Base-by-base conservation (phyloP, 495 filamentous ascomycete species). In the Podospora pseudocomata region DNA sequence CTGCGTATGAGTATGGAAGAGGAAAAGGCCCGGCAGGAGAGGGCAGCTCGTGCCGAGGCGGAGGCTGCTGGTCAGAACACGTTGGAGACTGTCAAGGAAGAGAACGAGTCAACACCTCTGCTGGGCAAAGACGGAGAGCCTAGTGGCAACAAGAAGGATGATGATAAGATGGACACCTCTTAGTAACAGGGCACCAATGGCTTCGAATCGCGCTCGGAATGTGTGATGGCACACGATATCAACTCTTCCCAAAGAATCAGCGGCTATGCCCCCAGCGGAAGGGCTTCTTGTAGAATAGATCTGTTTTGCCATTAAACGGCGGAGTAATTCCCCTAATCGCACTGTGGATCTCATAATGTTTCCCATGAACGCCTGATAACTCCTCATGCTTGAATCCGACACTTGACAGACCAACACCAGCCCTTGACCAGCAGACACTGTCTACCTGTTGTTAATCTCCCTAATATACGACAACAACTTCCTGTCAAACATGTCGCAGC, bases 1-100 rank as follows among this genome's bases (percentile, higher is more conserved):
- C 83, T 99, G 76, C 87, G 95, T 68, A 94, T 99, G 91, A 96
- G 92, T 76, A 91, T 96, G 86, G 96, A 99, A 78, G 96, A 98
- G 75, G 95, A 80, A 84, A 96, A 95, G 85, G 92, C 91, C 68
- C 83, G 95, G 74, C 88, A 95, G 79, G 94, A 96, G 74, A 76
- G 90, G 81, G 86, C 89, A 72, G 91, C 90, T 76, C 87, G 87
- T 69, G 92, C 92, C 49, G 85, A 88, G 67, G 90, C 92, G 70
- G 90, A 88, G 64, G 79, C 77, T 39, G 81, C 85, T 18, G 85
- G 87, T 70, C 91, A 93, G 77, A 84, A 84, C 58, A 89, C 87
- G 80, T 80, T 97, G 68, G 94, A 93, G 76, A 86, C 84, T 55
- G 93, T 97, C 74, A 88, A 92, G 72, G 95, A 98, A 77, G 91